Conservation (phyloP, 2,329 filamentous ascomycete species). For the Paramyrothecium roridum region DNA sequence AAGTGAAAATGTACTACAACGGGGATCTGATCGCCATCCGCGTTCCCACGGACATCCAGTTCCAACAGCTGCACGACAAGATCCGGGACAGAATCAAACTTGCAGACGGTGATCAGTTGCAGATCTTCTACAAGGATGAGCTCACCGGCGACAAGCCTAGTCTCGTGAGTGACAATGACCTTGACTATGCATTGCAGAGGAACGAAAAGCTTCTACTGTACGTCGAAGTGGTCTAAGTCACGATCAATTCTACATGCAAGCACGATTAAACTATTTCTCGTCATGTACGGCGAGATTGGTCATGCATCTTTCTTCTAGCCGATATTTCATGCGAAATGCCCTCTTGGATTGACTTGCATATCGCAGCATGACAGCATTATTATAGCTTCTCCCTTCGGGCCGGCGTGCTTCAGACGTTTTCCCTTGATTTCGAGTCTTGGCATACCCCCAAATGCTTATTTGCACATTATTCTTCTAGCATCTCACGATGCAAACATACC, state of each 20-base stretch:
- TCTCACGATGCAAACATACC: not conserved
- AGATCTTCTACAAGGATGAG: conserved; percentile 86
- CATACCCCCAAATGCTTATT: too few relatives aligned
- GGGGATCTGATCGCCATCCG: conserved; percentile 90
- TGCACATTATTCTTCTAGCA: conserved; percentile 1
- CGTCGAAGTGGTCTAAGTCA: conserved; percentile 50
- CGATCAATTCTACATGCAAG: not conserved
- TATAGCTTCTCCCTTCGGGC: too few relatives aligned
- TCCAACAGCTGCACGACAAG: conserved; percentile 76
- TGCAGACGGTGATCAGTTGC: conserved; percentile 62
- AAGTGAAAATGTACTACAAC: conserved; percentile 93
- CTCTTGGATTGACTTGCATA: too few relatives aligned
- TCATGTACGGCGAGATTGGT: too few relatives aligned
- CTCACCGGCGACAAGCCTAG: conserved; percentile 69
- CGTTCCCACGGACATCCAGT: conserved; percentile 77
- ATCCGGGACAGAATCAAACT: conserved; percentile 82
- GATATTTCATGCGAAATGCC: too few relatives aligned
- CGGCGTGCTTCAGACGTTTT: too few relatives aligned
- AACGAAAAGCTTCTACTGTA: conserved; percentile 86
- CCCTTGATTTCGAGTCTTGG: too few relatives aligned
- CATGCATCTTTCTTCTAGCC: too few relatives aligned
- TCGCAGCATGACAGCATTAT: too few relatives aligned
- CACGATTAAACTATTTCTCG: too few relatives aligned
- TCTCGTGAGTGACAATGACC: conserved; percentile 75
- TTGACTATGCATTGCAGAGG: conserved; percentile 74